Conservation (phyloP, 129 eudicot species). For the Pseudognaphalium luteoalbum region DNA sequence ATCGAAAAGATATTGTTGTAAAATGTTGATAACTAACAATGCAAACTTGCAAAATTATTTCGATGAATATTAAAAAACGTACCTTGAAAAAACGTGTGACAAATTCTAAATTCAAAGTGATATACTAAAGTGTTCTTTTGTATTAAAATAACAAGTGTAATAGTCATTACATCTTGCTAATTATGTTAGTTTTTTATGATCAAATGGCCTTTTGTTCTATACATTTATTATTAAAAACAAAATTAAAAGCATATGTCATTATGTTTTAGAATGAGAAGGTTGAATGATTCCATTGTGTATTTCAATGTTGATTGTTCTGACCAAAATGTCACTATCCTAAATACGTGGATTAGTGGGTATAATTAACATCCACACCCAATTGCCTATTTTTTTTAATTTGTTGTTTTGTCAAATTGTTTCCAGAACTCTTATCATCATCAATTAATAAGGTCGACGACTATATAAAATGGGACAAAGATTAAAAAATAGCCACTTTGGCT, state of each 20-base stretch:
- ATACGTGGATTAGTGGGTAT: constrained; percentile 13
- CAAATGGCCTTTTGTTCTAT: not conserved
- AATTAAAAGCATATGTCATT: not conserved
- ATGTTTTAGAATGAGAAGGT: constrained; percentile 11
- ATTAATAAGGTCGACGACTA: not conserved
- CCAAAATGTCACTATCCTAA: constrained; percentile 28
- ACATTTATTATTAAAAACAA: not conserved
- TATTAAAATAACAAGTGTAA: too few relatives aligned
- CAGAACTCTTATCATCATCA: constrained; percentile 6
- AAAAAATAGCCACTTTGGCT: not conserved
- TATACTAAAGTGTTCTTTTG: too few relatives aligned
- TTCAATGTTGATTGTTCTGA: constrained; percentile 26
- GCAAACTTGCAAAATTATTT: too few relatives aligned
- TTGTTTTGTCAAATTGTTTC: constrained; percentile 3
- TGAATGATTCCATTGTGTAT: constrained; percentile 11
- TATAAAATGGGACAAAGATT: not conserved
- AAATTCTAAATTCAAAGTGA: too few relatives aligned
- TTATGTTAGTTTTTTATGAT: not conserved
- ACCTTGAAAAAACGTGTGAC: too few relatives aligned
- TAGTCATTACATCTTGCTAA: not conserved
- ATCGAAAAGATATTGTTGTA: too few relatives aligned
- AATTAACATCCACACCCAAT: not conserved
- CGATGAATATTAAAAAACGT: too few relatives aligned
- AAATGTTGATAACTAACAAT: too few relatives aligned
- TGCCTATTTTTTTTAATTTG: not conserved